Evolutionary conservation across 306 rosid genomes (phyloP).

Genomic region (Chamaecrista fasciculata): DNA sequence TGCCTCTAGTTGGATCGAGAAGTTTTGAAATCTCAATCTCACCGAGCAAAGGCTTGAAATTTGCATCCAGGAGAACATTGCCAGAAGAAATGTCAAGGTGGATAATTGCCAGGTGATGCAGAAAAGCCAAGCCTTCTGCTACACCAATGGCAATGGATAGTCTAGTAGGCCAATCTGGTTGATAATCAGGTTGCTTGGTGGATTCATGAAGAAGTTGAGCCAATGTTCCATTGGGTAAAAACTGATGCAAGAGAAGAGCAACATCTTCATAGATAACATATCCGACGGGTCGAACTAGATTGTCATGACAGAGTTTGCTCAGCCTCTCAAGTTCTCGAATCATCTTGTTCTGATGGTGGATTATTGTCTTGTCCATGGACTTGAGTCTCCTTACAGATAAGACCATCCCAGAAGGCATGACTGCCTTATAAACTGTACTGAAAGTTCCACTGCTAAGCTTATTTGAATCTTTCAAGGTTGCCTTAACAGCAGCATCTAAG

Average conservation of each 20-base stretch:
- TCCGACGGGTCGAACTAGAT: constrained; percentile 83
- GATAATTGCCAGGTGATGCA: constrained; percentile 88
- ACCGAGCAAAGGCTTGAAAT: constrained; percentile 80
- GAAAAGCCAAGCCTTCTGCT: constrained; percentile 95
- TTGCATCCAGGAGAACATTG: constrained; percentile 81
- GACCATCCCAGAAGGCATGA: constrained; percentile 92
- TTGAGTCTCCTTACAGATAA: constrained; percentile 84
- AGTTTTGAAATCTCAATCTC: constrained; percentile 98
- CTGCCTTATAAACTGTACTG: constrained; percentile 90
- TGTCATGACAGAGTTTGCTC: constrained; percentile 81
- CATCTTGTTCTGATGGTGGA: constrained; percentile 97
- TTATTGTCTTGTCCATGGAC: constrained; percentile 91
- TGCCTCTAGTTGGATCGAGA: constrained; percentile 90
- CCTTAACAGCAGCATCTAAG: constrained; percentile 84
- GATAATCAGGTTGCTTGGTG: constrained; percentile 63
- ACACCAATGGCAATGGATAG: constrained; percentile 84
- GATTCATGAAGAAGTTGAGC: constrained; percentile 90
- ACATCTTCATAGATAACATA: constrained; percentile 93
- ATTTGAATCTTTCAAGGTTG: constrained; percentile 83
- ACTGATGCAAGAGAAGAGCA: constrained; percentile 88
- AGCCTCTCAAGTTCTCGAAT: constrained; percentile 95
- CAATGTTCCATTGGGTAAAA: constrained; percentile 80
- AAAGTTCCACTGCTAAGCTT: constrained; percentile 87
- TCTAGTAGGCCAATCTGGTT: constrained; percentile 92
- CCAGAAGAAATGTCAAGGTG: constrained; percentile 95